A percentile compares a stretch with the other conserved stretches of the same genome.
Conservation (phyloP, 176 grass and related monocot genomes). For the bread wheat (Triticum aestivum) region IWGSC_CS_RefSeq_v2.1 NC_057807.1:675088552-675089051, state of each 20-base stretch:
- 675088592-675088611: not conserved
- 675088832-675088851: slow-evolving; percentile 4
- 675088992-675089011: slow-evolving; percentile 48
- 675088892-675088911: slow-evolving; percentile 61
- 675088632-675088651: not conserved
- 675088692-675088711: not conserved
- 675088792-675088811: not conserved
- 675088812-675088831: not conserved
- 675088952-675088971: slow-evolving; percentile 54
- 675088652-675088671: not conserved
- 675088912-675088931: slow-evolving; percentile 67
- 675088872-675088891: slow-evolving; percentile 6
- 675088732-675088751: not conserved
- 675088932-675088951: slow-evolving; percentile 68
- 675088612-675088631: not conserved
- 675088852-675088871: slow-evolving; percentile 34
- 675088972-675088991: slow-evolving; percentile 47
- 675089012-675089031: slow-evolving; percentile 66
- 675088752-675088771: no score
- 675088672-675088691: not conserved
- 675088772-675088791: not conserved
- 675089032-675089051: slow-evolving; percentile 43
- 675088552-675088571: slow-evolving; percentile 86
- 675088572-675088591: slow-evolving; percentile 92
- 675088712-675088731: not conserved